Percentiles rank a stretch among this genome's conserved stretches.
Evolutionary conservation across 306 rosid genomes (phyloP).

Genomic region (Quercus bicolor): DNA sequence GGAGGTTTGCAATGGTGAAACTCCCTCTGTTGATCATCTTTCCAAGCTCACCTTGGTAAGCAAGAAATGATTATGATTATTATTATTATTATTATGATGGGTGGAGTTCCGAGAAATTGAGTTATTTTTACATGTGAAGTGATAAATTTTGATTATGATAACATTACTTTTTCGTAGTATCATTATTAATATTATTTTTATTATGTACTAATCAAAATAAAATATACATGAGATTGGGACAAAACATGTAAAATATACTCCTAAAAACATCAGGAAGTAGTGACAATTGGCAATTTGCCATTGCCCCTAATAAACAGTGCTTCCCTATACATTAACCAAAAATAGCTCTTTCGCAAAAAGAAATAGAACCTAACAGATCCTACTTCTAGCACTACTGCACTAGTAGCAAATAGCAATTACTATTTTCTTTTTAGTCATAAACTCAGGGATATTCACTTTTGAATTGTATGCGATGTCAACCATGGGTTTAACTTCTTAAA

Average conservation of each 20-base stretch:
- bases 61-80: not conserved
- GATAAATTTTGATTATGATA: no score
- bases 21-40: constrained; percentile 67
- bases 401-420: not conserved
- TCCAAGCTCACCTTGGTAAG: constrained; percentile 69
- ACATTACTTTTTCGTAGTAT: no score
- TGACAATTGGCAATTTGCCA: no score
- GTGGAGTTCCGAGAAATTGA: no score
- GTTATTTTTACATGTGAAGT: no score
- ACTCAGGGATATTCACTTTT: not conserved
- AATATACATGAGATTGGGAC: no score
- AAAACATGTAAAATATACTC: no score
- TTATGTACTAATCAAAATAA: no score
- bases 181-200: no score
- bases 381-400: not conserved
- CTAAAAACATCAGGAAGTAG: no score
- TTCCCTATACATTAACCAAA: not conserved
- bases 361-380: not conserved
- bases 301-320: not conserved
- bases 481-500: not conserved
- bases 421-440: not conserved
- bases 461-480: not conserved
- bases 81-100: not conserved
- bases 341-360: not conserved
- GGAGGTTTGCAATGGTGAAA: constrained; percentile 48